These are phyloP conservation scores for Pleurotus eryngii DNA, from an alignment of 768 basidiomycete species.

Conservation along the genomic window DNA sequence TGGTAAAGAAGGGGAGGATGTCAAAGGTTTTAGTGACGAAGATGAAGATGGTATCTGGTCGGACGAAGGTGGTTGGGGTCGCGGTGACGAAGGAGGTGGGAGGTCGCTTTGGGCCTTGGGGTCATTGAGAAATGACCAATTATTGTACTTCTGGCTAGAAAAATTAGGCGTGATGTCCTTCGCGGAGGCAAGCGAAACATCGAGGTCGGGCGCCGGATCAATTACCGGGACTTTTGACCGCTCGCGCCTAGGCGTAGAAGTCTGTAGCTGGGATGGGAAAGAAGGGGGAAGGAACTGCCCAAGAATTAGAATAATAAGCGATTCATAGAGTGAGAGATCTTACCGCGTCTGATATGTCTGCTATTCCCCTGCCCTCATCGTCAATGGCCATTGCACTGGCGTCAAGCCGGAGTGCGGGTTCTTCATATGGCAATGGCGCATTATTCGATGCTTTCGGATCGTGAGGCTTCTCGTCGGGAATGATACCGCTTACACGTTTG, in stretches of 20 bases:
- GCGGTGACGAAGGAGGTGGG: not conserved
- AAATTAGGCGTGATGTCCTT: not conserved
- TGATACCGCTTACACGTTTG: not conserved
- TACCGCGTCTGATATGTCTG: slow-evolving; percentile 27
- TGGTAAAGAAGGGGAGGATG: slow-evolving; percentile 1
- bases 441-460: not conserved
- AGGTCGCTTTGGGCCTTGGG: not conserved
- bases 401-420: not conserved
- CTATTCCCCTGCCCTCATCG: slow-evolving; percentile 4
- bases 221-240: slow-evolving; percentile 36
- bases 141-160: not conserved
- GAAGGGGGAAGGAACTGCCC: slow-evolving; percentile 54
- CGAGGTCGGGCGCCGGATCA: slow-evolving; percentile 29
- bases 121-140: not conserved
- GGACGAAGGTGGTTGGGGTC: not conserved
- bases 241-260: slow-evolving; percentile 45
- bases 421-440: not conserved
- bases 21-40: not conserved
- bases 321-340: slow-evolving; percentile 2
- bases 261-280: slow-evolving; percentile 48
- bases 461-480: not conserved
- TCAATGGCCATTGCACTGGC: not conserved
- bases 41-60: not conserved
- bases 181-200: slow-evolving; percentile 22
- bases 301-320: slow-evolving; percentile 7